Conservation (phyloP, 1,284 basidiomycete genomes). For the Cryptococcus depauperatus region DNA sequence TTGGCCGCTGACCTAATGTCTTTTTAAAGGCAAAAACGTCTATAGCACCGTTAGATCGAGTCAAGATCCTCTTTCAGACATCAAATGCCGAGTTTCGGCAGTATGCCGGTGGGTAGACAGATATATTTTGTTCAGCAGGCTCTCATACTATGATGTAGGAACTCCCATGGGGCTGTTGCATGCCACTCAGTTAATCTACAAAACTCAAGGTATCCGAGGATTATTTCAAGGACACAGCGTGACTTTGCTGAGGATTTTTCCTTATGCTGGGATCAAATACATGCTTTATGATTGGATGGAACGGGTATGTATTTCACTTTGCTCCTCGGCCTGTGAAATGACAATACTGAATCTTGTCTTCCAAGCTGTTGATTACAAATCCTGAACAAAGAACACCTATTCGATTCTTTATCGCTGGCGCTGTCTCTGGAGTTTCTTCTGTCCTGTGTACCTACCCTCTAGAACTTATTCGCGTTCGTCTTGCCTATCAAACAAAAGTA, state of each 20-base stretch:
- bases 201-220: constrained; percentile 62
- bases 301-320: constrained; percentile 50
- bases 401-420: constrained; percentile 80
- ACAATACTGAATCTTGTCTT: not conserved
- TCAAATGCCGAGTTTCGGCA: constrained; percentile 90
- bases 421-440: constrained; percentile 77
- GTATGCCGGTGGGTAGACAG: constrained; percentile 66
- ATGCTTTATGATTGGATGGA: constrained; percentile 91
- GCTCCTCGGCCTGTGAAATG: constrained; percentile 6
- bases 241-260: constrained; percentile 68
- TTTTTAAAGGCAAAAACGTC: constrained; percentile 77
- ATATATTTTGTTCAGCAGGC: not conserved
- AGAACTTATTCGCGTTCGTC: constrained; percentile 87
- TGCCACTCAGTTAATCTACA: constrained; percentile 74
- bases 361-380: constrained; percentile 69
- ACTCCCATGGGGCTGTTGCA: constrained; percentile 56
- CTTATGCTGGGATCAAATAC: constrained; percentile 96
- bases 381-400: constrained; percentile 66
- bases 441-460: constrained; percentile 91
- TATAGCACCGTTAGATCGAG: constrained; percentile 92
- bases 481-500: constrained; percentile 75
- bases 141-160: constrained; percentile 17
- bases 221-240: constrained; percentile 93
- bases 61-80: constrained; percentile 98
- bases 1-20: not conserved